phyloP scores from a whole-genome alignment of 768 basidiomycete species.

The Melanogaster broomeanus region DNA sequence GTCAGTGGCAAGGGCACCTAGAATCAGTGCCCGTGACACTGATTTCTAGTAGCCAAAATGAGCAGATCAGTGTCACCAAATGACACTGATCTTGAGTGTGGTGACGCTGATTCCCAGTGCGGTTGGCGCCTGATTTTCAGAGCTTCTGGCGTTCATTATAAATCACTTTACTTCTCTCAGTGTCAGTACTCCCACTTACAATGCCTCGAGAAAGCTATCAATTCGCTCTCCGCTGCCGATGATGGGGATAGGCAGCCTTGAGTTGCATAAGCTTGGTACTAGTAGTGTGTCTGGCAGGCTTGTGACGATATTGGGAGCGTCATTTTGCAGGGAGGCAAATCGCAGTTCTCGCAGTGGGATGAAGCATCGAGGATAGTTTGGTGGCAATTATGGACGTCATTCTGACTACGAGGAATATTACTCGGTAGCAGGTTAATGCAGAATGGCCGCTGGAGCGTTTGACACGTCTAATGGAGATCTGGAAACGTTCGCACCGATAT shows the following conservation, averaged over 20 bases:
- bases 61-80: no score
- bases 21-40: no score
- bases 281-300: constrained; percentile 69
- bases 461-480: constrained; percentile 68
- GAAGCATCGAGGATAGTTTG: constrained; percentile 64
- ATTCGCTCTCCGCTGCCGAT: constrained; percentile 46
- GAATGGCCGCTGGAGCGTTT: constrained; percentile 50
- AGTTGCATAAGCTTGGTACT: constrained; percentile 50
- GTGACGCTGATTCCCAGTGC: no score
- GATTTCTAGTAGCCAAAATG: no score
- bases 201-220: constrained; percentile 78
- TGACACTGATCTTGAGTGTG: no score
- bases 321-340: constrained; percentile 35
- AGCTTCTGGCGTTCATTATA: no score
- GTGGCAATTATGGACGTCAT: constrained; percentile 79
- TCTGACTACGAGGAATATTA: constrained; percentile 55
- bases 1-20: no score
- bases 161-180: no score
- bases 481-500: constrained; percentile 44
- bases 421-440: constrained; percentile 33
- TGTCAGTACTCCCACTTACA: constrained; percentile 78
- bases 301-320: constrained; percentile 67
- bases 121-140: no score
- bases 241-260: constrained; percentile 34
- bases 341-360: constrained; percentile 13